These are phyloP conservation scores for Saussurea involucrata DNA, from an alignment of 129 eudicot species.

Conservation along the genomic window DNA sequence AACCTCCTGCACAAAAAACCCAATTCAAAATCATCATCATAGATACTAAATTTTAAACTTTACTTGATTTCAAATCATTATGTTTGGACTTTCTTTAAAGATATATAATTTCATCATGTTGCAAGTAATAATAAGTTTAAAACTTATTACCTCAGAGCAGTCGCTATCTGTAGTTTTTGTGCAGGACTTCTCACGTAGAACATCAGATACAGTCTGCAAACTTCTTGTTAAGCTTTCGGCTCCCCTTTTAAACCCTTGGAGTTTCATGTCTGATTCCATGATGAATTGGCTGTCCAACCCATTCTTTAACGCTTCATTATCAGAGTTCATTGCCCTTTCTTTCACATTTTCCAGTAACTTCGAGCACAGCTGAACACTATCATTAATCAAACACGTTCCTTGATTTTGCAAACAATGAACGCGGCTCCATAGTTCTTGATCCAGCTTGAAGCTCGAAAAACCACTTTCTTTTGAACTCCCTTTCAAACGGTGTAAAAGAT, in stretches of 20 bases:
- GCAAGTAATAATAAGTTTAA: not conserved
- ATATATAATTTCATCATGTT: not conserved
- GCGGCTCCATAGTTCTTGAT: slow-evolving; percentile 64
- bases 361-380: slow-evolving; percentile 53
- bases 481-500: slow-evolving; percentile 67
- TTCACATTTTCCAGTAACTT: slow-evolving; percentile 57
- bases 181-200: slow-evolving; percentile 46
- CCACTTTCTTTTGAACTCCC: slow-evolving; percentile 50
- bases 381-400: slow-evolving; percentile 55
- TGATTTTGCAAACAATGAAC: slow-evolving; percentile 64
- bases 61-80: not conserved
- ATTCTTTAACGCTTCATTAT: slow-evolving; percentile 19
- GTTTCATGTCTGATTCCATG: slow-evolving; percentile 78
- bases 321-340: slow-evolving; percentile 25
- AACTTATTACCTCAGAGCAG: slow-evolving; percentile 49
- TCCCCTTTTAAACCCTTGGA: slow-evolving; percentile 74
- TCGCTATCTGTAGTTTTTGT: slow-evolving; percentile 19
- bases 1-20: slow-evolving; percentile 40
- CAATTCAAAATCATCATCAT: not conserved
- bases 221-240: slow-evolving; percentile 53
- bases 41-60: not conserved
- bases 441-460: slow-evolving; percentile 56
- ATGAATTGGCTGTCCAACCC: slow-evolving; percentile 59
- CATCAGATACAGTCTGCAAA: slow-evolving; percentile 50
- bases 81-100: not conserved